phyloP scores from a whole-genome alignment of 176 grass and related monocot species.

The Elaeis guineensis region DNA sequence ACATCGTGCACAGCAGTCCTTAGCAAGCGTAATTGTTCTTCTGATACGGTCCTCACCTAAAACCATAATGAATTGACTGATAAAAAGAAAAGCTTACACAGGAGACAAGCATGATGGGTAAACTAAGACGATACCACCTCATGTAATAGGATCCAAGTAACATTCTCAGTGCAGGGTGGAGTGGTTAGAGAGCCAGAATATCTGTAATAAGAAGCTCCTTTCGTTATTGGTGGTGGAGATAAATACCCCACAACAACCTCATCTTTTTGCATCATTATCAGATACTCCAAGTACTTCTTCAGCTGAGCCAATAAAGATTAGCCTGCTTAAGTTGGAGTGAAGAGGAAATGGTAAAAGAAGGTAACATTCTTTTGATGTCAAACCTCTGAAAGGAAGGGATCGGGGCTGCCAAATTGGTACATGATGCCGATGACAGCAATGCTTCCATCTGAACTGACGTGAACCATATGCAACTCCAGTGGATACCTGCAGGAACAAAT shows the following conservation, averaged over 20 bases:
- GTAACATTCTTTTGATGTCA: too few species aligned
- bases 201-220: not conserved
- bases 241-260: not conserved
- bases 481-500: conserved; percentile 1
- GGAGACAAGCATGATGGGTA: too few species aligned
- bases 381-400: not conserved
- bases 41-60: not conserved
- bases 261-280: not conserved
- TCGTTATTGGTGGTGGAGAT: not conserved
- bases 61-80: not conserved
- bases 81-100: too few species aligned
- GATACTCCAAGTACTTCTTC: not conserved
- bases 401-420: not conserved
- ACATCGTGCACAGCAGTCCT: not conserved
- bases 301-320: conserved; percentile 2
- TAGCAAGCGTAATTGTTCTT: not conserved
- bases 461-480: conserved; percentile 15
- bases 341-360: too few species aligned
- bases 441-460: not conserved
- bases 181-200: conserved; percentile 14
- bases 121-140: not conserved
- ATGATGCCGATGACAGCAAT: conserved; percentile 3
- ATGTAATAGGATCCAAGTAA: conserved; percentile 7
- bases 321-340: too few species aligned
- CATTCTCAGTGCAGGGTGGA: conserved; percentile 6